Percentiles rank a stretch among this genome's conserved stretches.
Conservation (phyloP, 495 filamentous ascomycete species). For the Chaetomium cochliodes region DNA sequence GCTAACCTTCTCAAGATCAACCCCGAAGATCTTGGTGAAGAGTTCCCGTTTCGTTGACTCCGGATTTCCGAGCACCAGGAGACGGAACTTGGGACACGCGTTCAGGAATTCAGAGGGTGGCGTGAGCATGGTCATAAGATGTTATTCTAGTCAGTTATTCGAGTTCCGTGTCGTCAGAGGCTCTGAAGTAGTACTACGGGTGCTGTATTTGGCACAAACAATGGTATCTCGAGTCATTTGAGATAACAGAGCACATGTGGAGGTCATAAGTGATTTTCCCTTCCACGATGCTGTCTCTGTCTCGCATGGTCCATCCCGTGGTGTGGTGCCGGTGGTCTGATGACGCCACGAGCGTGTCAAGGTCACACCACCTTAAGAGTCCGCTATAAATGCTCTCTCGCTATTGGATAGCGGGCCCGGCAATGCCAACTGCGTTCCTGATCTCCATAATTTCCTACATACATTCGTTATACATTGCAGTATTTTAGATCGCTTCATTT, state of each 20-base stretch:
- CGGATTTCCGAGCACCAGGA: slow-evolving; percentile 34
- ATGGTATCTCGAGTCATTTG: not conserved
- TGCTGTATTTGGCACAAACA: not conserved
- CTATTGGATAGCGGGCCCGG: not conserved
- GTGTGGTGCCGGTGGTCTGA: slow-evolving; percentile 23
- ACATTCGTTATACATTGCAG: too few species aligned
- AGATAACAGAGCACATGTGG: not conserved
- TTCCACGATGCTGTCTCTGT: not conserved
- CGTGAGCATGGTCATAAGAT: slow-evolving; percentile 18
- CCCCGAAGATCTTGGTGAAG: slow-evolving; percentile 32
- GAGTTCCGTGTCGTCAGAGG: not conserved
- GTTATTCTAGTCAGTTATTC: not conserved
- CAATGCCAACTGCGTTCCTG: not conserved
- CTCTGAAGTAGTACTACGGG: too few species aligned
- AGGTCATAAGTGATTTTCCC: slow-evolving; percentile 12
- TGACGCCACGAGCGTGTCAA: slow-evolving; percentile 25
- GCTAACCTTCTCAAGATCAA: slow-evolving; percentile 32
- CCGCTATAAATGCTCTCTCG: not conserved
- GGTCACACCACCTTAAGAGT: slow-evolving; percentile 10
- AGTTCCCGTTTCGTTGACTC: slow-evolving; percentile 36
- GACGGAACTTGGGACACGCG: slow-evolving; percentile 31
- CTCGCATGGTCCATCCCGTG: not conserved
- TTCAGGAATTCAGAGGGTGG: slow-evolving; percentile 27
- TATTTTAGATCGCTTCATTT: too few species aligned
- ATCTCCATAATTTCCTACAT: not conserved